A percentile compares a stretch with the other conserved stretches of the same genome.
Conservation (phyloP, 2,329 filamentous ascomycete species). For the Aspergillus caelatus region DNA sequence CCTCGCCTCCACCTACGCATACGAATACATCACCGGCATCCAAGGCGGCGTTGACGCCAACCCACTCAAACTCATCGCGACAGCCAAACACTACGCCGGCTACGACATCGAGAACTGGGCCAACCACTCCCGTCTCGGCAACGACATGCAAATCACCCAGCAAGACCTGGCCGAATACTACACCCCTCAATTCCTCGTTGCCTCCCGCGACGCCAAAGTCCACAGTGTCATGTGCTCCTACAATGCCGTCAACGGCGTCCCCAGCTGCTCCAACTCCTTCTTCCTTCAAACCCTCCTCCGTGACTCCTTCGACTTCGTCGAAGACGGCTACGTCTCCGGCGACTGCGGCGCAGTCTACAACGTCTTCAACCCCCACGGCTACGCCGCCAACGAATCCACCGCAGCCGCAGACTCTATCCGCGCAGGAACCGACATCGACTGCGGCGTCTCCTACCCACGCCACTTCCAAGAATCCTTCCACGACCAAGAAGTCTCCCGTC, state of each 20-base stretch:
- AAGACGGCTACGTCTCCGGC: constrained; percentile 63
- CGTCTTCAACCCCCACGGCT: constrained; percentile 60
- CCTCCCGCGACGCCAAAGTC: constrained; percentile 60
- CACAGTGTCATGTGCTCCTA: constrained; percentile 66
- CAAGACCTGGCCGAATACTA: constrained; percentile 72
- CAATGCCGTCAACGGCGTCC: constrained; percentile 67
- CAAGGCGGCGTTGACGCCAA: constrained; percentile 50
- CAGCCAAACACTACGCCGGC: constrained; percentile 62
- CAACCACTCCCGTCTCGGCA: constrained; percentile 50
- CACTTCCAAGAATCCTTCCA: constrained; percentile 48
- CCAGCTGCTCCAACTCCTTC: constrained; percentile 65
- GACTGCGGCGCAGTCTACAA: constrained; percentile 68
- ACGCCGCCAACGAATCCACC: constrained; percentile 44
- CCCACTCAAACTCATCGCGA: constrained; percentile 50
- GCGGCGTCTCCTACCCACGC: constrained; percentile 53
- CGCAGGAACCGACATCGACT: constrained; percentile 58
- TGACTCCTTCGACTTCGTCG: constrained; percentile 66
- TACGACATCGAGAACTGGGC: constrained; percentile 59
- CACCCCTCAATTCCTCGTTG: constrained; percentile 66
- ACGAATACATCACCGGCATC: constrained; percentile 57
- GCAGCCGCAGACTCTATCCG: constrained; percentile 53
- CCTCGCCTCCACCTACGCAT: constrained; percentile 53
- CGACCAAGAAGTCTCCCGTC: constrained; percentile 49
- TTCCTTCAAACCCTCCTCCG: constrained; percentile 65
- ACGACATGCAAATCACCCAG: constrained; percentile 57